Conservation (phyloP, 2,329 filamentous ascomycete genomes). For the Didymosphaeria variabile region DNA sequence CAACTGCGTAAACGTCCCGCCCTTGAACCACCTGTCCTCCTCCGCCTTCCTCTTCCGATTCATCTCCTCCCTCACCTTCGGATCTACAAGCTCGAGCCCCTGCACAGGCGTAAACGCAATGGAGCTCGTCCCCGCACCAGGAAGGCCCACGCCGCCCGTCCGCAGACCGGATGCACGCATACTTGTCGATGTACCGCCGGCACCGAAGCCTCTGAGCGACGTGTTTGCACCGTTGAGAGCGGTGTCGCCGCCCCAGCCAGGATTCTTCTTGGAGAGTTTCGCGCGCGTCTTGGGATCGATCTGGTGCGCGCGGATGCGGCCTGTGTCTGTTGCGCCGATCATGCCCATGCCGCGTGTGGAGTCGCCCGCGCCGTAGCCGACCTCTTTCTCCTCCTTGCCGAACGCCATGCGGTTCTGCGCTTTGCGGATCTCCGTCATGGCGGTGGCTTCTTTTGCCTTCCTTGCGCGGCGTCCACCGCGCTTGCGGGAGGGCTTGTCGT, state of each 20-base stretch:
- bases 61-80: slow-evolving; percentile 87
- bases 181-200: slow-evolving; percentile 70
- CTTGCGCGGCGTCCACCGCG: slow-evolving; percentile 88
- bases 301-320: slow-evolving; percentile 86
- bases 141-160: slow-evolving; percentile 79
- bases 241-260: slow-evolving; percentile 85
- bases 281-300: slow-evolving; percentile 93
- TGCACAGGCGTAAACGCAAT: slow-evolving; percentile 95
- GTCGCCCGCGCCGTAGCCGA: slow-evolving; percentile 88
- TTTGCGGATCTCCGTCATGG: slow-evolving; percentile 96
- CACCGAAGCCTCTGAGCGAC: slow-evolving; percentile 80
- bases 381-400: slow-evolving; percentile 92
- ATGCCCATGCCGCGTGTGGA: slow-evolving; percentile 89
- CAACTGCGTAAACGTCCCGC: slow-evolving; percentile 94
- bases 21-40: slow-evolving; percentile 95
- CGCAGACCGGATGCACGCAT: slow-evolving; percentile 82
- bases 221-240: slow-evolving; percentile 61
- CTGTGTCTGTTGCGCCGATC: slow-evolving; percentile 89
- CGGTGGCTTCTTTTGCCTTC: slow-evolving; percentile 95
- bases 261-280: slow-evolving; percentile 93
- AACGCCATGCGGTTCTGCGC: slow-evolving; percentile 97
- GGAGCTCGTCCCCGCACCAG: slow-evolving; percentile 76
- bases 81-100: slow-evolving; percentile 93
- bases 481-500: slow-evolving; percentile 94
- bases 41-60: slow-evolving; percentile 92